Evolutionary conservation across 1,139 yeast species (phyloP).

Genomic region (Arxiozyma telluris): DNA sequence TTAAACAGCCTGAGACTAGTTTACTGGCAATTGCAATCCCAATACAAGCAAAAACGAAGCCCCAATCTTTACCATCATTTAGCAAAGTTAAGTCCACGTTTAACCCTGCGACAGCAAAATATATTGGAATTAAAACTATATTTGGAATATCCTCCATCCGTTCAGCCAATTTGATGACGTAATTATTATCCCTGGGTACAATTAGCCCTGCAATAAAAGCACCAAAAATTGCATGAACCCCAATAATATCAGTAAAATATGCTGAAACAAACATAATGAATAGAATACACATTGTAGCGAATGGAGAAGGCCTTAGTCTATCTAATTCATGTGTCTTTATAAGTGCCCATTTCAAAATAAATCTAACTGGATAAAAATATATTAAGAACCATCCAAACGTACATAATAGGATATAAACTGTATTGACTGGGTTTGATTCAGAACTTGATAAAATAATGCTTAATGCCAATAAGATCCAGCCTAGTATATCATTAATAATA

Average conservation of each 20-base stretch:
- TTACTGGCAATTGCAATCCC: conserved; percentile 59
- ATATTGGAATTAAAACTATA: conserved; percentile 60
- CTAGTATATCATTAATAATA: conserved; percentile 67
- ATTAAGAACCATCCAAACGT: conserved; percentile 60
- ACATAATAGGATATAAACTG: conserved; percentile 58
- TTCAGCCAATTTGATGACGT: conserved; percentile 57
- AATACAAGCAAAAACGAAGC: conserved; percentile 58
- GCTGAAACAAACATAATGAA: conserved; percentile 54
- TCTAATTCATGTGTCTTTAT: conserved; percentile 34
- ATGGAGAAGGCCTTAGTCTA: conserved; percentile 55
- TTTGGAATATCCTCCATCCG: conserved; percentile 71
- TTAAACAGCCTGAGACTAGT: conserved; percentile 54
- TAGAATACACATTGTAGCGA: conserved; percentile 49
- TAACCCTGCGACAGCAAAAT: conserved; percentile 72
- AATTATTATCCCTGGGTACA: conserved; percentile 70
- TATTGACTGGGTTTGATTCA: conserved; percentile 50
- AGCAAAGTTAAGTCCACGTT: conserved; percentile 57
- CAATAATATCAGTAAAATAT: conserved; percentile 71
- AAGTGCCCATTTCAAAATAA: conserved; percentile 39
- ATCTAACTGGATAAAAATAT: conserved; percentile 40
- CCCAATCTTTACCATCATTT: conserved; percentile 65
- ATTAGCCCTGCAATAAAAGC: conserved; percentile 70
- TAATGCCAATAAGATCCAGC: conserved; percentile 72
- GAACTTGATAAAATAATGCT: conserved; percentile 69
- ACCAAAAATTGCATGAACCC: conserved; percentile 76